These are phyloP conservation scores for Saposhnikovia divaricata DNA, from an alignment of 129 eudicot genomes.

Conservation along the genomic window DNA sequence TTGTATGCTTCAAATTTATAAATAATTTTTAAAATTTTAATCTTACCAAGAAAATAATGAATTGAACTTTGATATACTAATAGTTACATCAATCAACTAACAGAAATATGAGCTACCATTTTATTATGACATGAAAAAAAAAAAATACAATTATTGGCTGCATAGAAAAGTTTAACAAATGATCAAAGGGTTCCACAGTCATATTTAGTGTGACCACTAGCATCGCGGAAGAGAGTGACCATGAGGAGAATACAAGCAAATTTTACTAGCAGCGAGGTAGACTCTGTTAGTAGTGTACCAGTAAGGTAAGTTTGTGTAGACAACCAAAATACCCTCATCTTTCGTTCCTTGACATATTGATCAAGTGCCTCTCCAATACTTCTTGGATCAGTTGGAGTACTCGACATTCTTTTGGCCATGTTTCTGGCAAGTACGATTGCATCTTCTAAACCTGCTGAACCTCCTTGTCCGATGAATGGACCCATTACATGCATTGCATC, in stretches of 20 bases:
- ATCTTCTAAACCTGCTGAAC: slow-evolving; percentile 61
- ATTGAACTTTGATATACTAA: no score
- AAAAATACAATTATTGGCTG: no score
- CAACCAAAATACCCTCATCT: slow-evolving; percentile 36
- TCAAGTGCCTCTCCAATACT: slow-evolving; percentile 32
- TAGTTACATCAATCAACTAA: no score
- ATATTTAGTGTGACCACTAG: slow-evolving; percentile 32
- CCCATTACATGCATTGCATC: slow-evolving; percentile 75
- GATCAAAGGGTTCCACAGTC: slow-evolving; percentile 62
- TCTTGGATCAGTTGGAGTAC: not conserved
- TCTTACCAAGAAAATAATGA: no score
- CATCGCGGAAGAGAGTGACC: slow-evolving; percentile 28
- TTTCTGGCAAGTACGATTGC: slow-evolving; percentile 53
- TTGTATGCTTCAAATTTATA: no score
- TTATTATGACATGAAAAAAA: no score
- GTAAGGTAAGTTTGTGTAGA: slow-evolving; percentile 46
- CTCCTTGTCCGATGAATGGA: slow-evolving; percentile 69
- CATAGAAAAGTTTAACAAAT: no score
- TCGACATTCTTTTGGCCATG: slow-evolving; percentile 25
- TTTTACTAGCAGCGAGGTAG: slow-evolving; percentile 24
- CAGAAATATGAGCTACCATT: no score
- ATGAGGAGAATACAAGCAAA: slow-evolving; percentile 22
- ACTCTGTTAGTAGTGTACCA: slow-evolving; percentile 21
- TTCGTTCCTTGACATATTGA: slow-evolving; percentile 28
- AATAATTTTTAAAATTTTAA: no score